Conservation (phyloP, 495 filamentous ascomycete genomes). For the Xylona heveae region DNA sequence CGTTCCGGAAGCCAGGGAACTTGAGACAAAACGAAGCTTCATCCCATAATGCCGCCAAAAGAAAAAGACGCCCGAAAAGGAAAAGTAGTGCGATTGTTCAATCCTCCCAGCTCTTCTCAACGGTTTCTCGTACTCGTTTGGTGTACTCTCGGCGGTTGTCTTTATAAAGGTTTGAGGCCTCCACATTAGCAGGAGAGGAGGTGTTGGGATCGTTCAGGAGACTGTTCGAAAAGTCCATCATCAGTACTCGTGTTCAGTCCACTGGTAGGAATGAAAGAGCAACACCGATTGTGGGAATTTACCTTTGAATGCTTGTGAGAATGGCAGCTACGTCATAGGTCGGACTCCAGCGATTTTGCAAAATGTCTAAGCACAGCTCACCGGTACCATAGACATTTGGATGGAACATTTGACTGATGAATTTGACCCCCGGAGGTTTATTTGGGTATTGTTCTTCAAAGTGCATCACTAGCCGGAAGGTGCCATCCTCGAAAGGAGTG, state of each 20-base stretch:
- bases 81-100: too few relatives aligned
- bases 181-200: constrained; percentile 89
- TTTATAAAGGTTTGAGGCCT: constrained; percentile 96
- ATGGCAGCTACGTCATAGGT: constrained; percentile 97
- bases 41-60: too few relatives aligned
- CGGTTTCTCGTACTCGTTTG: constrained; percentile 86
- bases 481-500: constrained; percentile 96
- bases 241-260: constrained; percentile 1
- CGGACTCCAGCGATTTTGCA: constrained; percentile 97
- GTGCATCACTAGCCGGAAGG: constrained; percentile 94
- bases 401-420: constrained; percentile 98
- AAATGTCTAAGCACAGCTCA: constrained; percentile 88
- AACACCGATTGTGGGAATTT: constrained; percentile 6
- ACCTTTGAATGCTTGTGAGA: constrained; percentile 96
- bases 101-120: constrained; percentile 98
- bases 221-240: constrained; percentile 24
- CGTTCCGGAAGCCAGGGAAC: too few relatives aligned
- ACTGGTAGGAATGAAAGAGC: neutral
- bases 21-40: too few relatives aligned
- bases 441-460: constrained; percentile 98
- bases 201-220: constrained; percentile 98
- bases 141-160: constrained; percentile 92
- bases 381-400: constrained; percentile 96
- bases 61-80: too few relatives aligned
- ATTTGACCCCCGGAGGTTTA: constrained; percentile 93